Evolutionary conservation across 768 basidiomycete genomes (phyloP).

Genomic region (Agrocybe praecox): DNA sequence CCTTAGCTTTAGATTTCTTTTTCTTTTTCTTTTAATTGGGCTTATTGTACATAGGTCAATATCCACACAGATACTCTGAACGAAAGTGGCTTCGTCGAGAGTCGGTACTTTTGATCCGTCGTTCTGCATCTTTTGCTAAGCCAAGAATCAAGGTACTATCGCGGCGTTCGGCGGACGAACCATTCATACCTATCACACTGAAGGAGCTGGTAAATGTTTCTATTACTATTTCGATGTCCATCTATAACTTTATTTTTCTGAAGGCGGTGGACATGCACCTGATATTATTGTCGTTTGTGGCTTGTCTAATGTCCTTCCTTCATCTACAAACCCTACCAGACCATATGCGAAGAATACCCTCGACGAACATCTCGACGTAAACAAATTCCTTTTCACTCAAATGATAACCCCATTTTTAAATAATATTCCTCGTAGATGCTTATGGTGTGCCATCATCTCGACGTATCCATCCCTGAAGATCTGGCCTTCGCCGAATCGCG

Average conservation of each 20-base stretch:
- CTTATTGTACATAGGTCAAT: slow-evolving; percentile 55
- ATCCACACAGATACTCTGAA: slow-evolving; percentile 98
- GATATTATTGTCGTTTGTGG: slow-evolving; percentile 99
- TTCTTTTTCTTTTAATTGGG: not conserved
- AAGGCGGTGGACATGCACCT: slow-evolving; percentile 94
- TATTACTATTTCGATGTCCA: not conserved
- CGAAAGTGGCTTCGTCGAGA: slow-evolving; percentile 96
- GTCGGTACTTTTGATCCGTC: slow-evolving; percentile 46
- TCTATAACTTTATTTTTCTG: not conserved
- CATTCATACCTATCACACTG: slow-evolving; percentile 97
- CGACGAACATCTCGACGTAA: slow-evolving; percentile 95
- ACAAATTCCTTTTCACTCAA: slow-evolving; percentile 20
- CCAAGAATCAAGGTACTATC: slow-evolving; percentile 67
- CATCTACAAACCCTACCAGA: slow-evolving; percentile 96
- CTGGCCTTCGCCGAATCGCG: slow-evolving; percentile 96
- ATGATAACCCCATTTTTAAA: not conserved
- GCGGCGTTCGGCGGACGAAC: slow-evolving; percentile 87
- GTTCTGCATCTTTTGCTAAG: not conserved
- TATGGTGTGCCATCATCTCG: slow-evolving; percentile 99
- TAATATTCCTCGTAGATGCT: slow-evolving; percentile 70
- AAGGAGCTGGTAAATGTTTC: slow-evolving; percentile 74
- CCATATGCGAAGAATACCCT: slow-evolving; percentile 91
- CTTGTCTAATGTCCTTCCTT: slow-evolving; percentile 86
- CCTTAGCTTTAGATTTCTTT: slow-evolving; percentile 12
- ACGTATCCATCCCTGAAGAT: slow-evolving; percentile 90